Evolutionary conservation across 108 stramenopile species (phyloP).

Genomic region (Stephanodiscus triporus): DNA sequence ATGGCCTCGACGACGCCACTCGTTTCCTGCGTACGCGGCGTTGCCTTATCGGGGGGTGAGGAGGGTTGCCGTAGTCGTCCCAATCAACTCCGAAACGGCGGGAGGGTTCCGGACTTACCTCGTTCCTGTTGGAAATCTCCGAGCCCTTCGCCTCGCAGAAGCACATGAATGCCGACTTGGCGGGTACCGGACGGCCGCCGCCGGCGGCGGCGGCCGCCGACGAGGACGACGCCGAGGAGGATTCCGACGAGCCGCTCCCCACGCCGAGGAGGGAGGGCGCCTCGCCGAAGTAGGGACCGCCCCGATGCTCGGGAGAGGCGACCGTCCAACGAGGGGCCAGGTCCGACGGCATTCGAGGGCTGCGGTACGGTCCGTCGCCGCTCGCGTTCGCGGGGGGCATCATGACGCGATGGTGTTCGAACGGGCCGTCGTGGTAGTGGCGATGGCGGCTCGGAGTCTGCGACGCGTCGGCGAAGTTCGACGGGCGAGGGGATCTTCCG

Average conservation of each 20-base stretch:
- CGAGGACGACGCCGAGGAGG: constrained; percentile 18
- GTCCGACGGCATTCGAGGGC: not conserved
- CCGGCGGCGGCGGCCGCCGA: constrained; percentile 25
- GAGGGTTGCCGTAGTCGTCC: not conserved
- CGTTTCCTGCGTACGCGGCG: constrained; percentile 9
- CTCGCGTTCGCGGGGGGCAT: not conserved
- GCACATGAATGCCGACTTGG: constrained; percentile 49
- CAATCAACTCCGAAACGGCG: not conserved
- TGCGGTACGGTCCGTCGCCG: not conserved
- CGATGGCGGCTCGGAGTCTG: not conserved
- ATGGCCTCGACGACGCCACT: constrained; percentile 29
- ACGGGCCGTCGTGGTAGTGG: not conserved
- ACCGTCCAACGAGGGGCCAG: not conserved
- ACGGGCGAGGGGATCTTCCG: not conserved
- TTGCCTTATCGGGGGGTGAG: not conserved
- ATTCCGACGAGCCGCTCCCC: constrained; percentile 6
- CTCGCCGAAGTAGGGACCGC: constrained; percentile 28
- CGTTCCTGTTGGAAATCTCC: constrained; percentile 11
- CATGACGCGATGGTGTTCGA: too few relatives aligned
- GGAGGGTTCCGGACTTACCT: constrained; percentile 8
- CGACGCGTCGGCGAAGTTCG: not conserved
- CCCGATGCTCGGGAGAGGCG: not conserved
- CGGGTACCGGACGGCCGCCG: constrained; percentile 27
- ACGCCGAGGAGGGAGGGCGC: constrained; percentile 11
- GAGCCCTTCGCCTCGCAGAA: constrained; percentile 27